Evolutionary conservation across 139 green algal species (phyloP).

Genomic region (Nannochloris sp.): DNA sequence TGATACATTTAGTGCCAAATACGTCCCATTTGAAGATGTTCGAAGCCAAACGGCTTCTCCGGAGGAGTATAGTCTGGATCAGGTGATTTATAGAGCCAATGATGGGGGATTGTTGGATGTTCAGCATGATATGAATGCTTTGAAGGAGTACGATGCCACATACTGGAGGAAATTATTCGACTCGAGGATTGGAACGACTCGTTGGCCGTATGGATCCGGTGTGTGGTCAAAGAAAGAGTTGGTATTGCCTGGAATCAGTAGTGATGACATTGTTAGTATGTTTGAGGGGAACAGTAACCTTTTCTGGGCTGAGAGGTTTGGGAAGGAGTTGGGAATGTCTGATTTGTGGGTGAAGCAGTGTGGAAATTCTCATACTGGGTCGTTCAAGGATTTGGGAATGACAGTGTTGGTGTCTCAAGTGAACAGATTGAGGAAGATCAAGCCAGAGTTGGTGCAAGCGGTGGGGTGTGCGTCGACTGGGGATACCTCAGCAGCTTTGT

Average conservation of each 20-base stretch:
- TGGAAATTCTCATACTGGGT: conserved; percentile 93
- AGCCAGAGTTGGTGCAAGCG: conserved; percentile 74
- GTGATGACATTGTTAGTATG: conserved; percentile 97
- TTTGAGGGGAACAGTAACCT: conserved; percentile 99
- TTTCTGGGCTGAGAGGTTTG: conserved; percentile 98
- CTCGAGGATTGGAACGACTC: conserved; percentile 74
- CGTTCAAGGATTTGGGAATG: conserved; percentile 99
- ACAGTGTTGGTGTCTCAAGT: conserved; percentile 93
- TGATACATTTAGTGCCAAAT: conserved; percentile 74
- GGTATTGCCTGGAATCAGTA: conserved; percentile 84
- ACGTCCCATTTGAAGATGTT: conserved; percentile 82
- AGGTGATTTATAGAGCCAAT: conserved; percentile 77
- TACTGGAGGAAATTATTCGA: conserved; percentile 97
- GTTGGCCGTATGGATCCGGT: conserved; percentile 93
- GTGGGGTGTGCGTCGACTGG: conserved; percentile 98
- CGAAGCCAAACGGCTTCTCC: conserved; percentile 17
- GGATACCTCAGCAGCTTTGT: conserved; percentile 94
- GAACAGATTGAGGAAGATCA: conserved; percentile 80
- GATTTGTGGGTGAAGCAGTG: conserved; percentile 99
- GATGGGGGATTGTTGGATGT: conserved; percentile 91
- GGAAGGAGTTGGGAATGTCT: conserved; percentile 86
- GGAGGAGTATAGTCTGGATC: conserved; percentile 89
- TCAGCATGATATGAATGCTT: conserved; percentile 87
- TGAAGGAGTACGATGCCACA: conserved; percentile 76
- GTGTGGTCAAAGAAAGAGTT: conserved; percentile 99